These are phyloP conservation scores for Sporothrix protearum DNA, from an alignment of 2,329 filamentous ascomycete genomes.

Conservation along the genomic window DNA sequence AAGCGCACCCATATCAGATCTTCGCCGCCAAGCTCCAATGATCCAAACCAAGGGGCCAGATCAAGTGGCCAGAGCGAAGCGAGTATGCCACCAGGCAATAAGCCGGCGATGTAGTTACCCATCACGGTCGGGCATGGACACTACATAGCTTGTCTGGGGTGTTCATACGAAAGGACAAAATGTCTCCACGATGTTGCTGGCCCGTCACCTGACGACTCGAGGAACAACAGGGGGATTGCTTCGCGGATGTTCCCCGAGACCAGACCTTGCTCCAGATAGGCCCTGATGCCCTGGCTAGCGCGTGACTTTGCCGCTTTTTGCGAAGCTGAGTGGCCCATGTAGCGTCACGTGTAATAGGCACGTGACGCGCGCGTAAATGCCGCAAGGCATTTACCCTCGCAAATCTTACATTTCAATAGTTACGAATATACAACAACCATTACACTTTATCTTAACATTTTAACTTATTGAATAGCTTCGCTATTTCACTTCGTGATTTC, in stretches of 20 bases:
- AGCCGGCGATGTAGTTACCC: background rate
- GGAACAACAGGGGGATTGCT: conserved; percentile 2
- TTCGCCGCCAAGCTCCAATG: background rate
- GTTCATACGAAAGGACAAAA: background rate
- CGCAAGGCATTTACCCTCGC: no score
- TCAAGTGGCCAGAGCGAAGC: background rate
- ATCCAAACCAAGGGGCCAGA: background rate
- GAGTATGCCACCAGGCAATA: background rate
- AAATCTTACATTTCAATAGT: no score
- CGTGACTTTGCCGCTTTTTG: background rate
- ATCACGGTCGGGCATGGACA: background rate
- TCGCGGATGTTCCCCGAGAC: conserved; percentile 17
- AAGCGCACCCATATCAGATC: background rate
- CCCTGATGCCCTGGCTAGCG: conserved; percentile 4
- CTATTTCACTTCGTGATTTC: no score
- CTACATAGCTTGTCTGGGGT: background rate
- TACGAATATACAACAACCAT: no score
- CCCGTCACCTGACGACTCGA: conserved; percentile 9
- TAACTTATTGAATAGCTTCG: no score
- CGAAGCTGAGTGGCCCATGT: background rate
- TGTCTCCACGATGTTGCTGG: background rate
- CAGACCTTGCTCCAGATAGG: conserved; percentile 5
- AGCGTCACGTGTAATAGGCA: no score
- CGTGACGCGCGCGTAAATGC: no score
- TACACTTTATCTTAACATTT: no score